Conservation (phyloP, 352 stramenopile genomes). For the Phytophthora nicotianae region DNA sequence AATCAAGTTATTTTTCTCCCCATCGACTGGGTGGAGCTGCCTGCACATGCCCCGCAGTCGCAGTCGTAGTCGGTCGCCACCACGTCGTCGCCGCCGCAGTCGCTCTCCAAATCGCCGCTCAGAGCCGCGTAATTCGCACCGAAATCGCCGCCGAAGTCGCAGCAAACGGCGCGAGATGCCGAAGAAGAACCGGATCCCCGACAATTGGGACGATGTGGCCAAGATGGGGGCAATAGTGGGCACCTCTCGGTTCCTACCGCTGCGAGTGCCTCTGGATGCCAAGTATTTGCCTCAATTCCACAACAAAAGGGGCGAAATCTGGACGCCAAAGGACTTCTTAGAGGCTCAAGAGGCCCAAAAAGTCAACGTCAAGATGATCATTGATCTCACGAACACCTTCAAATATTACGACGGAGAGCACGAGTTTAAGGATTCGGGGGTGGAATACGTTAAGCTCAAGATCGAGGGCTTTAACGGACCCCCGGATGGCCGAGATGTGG, state of each 20-base stretch:
- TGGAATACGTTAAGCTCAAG: constrained; percentile 79
- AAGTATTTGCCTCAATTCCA: constrained; percentile 61
- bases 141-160: constrained; percentile 5
- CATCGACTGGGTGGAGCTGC: constrained; percentile 13
- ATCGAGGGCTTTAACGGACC: constrained; percentile 77
- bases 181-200: constrained; percentile 55
- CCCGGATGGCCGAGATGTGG: constrained; percentile 52
- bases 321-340: constrained; percentile 65
- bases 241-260: constrained; percentile 60
- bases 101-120: constrained; percentile 15
- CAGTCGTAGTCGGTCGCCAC: constrained; percentile 24
- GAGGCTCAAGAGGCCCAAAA: constrained; percentile 40
- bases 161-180: constrained; percentile 26
- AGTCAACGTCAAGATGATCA: constrained; percentile 65
- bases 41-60: background rate
- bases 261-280: constrained; percentile 74
- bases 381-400: constrained; percentile 86
- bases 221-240: constrained; percentile 73
- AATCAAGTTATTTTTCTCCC: background rate
- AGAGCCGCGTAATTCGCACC: constrained; percentile 4
- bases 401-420: constrained; percentile 79
- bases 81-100: constrained; percentile 13
- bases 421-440: constrained; percentile 48
- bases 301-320: constrained; percentile 44
- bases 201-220: constrained; percentile 83